Evolutionary conservation across 768 basidiomycete species (phyloP), one percentile per base, ranked within the genome.

Genomic region (Mycena galopus): DNA sequence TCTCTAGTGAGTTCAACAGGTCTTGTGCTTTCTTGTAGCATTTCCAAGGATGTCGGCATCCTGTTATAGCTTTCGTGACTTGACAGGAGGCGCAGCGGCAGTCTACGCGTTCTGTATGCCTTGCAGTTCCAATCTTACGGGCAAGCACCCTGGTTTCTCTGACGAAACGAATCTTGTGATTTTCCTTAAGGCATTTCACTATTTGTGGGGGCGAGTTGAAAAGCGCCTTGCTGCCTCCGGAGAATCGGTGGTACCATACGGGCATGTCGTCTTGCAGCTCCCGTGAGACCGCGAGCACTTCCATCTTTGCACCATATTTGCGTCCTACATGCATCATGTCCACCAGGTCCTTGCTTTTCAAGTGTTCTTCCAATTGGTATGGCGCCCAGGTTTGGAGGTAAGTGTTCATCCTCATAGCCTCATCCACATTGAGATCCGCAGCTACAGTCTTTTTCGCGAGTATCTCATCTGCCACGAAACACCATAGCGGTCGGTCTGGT

Each of bases 231-330:
- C 16, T 39, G 2, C 32, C 70, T 17, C 7, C 5, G 2, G 70
- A 58, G 25, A 50, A 29, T 1, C 35, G 58, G 50, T 71, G 70
- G 58, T 66, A 66, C 70, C 70, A 71, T 2, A 71, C 53, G 2
- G 64, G 57, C 64, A 66, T 60, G 3, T 55, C 30, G 16, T 44
- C 32, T 25, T 66, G 70, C 1, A 66, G 25, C 12, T 65, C 27
- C 16, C 64, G 19, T 3, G 63, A 51, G 7, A 71, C 51, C 0
- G 57, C 65, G 1, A 71, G 47, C 2, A 32, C 57, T 1, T 71
- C 64, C 42, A n/a, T n/a, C n/a, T n/a, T n/a, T n/a, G n/a, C n/a
- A n/a, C n/a, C 39, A 25, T 66, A 61, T 6, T 47, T 66, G 10
- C 51, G 17, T 4, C 56, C 64, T 3, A 50, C 58, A 9, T 51